Evolutionary conservation across 2,329 filamentous ascomycete species (phyloP), one percentile per base, ranked within the genome.

Genomic region (Nannizziopsis arthrosporioides): DNA sequence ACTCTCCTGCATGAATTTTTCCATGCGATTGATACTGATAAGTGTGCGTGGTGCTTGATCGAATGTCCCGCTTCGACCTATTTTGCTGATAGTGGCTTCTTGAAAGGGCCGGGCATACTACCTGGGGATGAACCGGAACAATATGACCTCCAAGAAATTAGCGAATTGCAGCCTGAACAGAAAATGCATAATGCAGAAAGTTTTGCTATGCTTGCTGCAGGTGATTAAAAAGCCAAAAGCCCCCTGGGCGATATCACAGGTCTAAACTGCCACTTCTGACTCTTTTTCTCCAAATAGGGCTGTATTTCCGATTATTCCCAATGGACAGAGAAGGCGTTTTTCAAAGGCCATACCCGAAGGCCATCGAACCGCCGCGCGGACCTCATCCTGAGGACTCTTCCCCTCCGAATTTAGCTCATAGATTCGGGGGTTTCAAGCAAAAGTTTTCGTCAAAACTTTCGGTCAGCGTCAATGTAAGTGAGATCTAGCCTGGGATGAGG

Each of bases 281-380:
- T 40, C 9, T 11, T 19, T 6, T 22, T 19, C 15, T 22, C 12
- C 19, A 2, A 12, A 12, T 45, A 46, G 44, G 12, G 1, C 14
- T 46, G n/a, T 46, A 46, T 46, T 40, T 12, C 32, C 44, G 44
- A 19, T 27, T 46, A 7, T 11, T 18, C 18, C 44, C 44, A 19
- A 17, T 46, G 9, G 19, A 40, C 14, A 8, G 9, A 14, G 19
- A 39, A 18, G 44, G 44, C 15, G 36, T 31, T 14, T 46, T 37
- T 22, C 11, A 19, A 14, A 39, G 35, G 10, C 44, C 35, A n/a
- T 46, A 40, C 30, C 19, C 30, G 22, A 39, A 32, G 9, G 35
- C 15, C 9, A 9, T 5, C 5, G 35, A 40, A n/a, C 44, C 44
- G 12, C 35, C 35, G 2, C 12, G 15, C 12, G 44, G 44, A 1